phyloP scores from a whole-genome alignment of 2,329 filamentous ascomycete species.

The Phialophora macrospora region DNA sequence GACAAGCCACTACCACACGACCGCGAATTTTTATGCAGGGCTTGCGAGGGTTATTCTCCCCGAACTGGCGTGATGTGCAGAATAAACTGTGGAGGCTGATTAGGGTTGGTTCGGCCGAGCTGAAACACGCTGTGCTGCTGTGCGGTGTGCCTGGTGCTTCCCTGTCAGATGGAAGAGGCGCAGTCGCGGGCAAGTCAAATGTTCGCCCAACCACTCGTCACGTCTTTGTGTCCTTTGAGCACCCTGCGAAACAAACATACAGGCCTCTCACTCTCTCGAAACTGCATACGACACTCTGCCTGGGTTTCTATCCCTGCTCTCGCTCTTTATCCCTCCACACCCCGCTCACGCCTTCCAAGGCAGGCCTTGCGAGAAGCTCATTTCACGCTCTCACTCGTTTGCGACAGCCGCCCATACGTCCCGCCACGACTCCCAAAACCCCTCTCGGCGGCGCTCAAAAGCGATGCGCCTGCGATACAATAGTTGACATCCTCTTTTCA shows the following conservation, averaged over 20 bases:
- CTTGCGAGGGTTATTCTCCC: too few relatives aligned
- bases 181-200: not conserved
- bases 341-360: not conserved
- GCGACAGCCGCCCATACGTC: slow-evolving; percentile 10
- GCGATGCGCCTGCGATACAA: slow-evolving; percentile 19
- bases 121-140: not conserved
- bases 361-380: not conserved
- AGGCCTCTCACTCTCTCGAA: slow-evolving; percentile 1
- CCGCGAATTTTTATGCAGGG: not conserved
- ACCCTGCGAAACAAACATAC: slow-evolving; percentile 3
- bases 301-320: not conserved
- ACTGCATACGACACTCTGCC: slow-evolving; percentile 6
- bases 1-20: not conserved
- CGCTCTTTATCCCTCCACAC: slow-evolving; percentile 3
- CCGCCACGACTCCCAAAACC: slow-evolving; percentile 2
- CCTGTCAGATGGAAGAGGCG: slow-evolving; percentile 5
- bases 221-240: not conserved
- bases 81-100: not conserved
- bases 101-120: slow-evolving; percentile 3
- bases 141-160: not conserved
- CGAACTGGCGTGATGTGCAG: not conserved
- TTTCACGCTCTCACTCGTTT: slow-evolving; percentile 17
- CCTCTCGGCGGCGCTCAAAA: slow-evolving; percentile 10
- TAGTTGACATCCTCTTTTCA: not conserved
- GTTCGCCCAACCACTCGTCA: slow-evolving; percentile 1